Conservation (phyloP, 2,329 filamentous ascomycete species). For the Fusarium brachygibbosum region DNA sequence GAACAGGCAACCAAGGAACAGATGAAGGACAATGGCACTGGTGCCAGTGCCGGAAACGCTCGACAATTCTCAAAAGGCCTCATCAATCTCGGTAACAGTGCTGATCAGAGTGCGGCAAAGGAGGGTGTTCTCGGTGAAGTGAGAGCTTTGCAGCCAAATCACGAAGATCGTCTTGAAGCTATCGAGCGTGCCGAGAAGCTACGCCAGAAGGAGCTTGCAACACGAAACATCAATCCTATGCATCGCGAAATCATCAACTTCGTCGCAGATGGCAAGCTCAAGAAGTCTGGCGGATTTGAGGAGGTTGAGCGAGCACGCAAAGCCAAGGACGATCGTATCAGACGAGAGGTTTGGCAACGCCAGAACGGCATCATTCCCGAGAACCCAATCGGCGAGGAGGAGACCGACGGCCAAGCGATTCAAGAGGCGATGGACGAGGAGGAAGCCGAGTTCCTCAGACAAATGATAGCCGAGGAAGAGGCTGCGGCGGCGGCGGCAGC, state of each 20-base stretch:
- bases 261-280: constrained; percentile 90
- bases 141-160: constrained; percentile 91
- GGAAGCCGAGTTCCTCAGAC: constrained; percentile 28
- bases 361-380: constrained; percentile 69
- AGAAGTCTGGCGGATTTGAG: constrained; percentile 95
- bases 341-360: constrained; percentile 81
- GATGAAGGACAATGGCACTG: constrained; percentile 78
- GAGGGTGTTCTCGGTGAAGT: constrained; percentile 94
- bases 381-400: constrained; percentile 58
- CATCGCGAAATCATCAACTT: constrained; percentile 88
- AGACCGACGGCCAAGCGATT: constrained; percentile 38
- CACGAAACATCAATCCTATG: constrained; percentile 79
- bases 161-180: constrained; percentile 91
- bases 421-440: constrained; percentile 36
- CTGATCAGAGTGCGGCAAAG: constrained; percentile 85
- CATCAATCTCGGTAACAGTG: constrained; percentile 64
- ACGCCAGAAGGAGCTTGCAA: constrained; percentile 88
- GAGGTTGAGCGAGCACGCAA: constrained; percentile 89
- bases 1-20: constrained; percentile 99
- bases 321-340: constrained; percentile 87
- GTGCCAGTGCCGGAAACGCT: constrained; percentile 64
- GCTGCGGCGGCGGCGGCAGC: not conserved
- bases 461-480: constrained; percentile 24
- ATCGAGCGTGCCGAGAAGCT: constrained; percentile 97
- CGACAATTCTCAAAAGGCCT: constrained; percentile 70